Base-by-base conservation (phyloP, 2,329 filamentous ascomycete species). In the Blastomyces silverae region DNA sequence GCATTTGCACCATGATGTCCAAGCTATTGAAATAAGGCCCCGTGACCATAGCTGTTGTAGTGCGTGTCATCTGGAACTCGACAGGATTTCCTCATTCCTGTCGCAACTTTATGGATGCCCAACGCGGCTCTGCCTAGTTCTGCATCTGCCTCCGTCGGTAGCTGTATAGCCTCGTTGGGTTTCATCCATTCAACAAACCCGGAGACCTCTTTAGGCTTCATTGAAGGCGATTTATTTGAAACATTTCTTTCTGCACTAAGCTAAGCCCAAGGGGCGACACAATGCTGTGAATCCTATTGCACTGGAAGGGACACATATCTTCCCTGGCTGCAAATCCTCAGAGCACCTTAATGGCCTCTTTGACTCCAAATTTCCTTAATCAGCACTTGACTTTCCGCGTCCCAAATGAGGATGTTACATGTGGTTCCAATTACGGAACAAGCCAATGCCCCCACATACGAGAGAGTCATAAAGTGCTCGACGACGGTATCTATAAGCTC, bases 341-440 rank as follows among this genome's bases (percentile, higher is more conserved):
- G 39, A 3, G 22, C 10, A 31, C 44, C 25, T 28, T 22, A 25
- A 13, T 6, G 42, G 56, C 37, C n/a, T 22, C 20, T 13, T 37
- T 13, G 34, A 15, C n/a, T 1, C 3, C 11, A 25, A 11, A 58
- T 15, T 25, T 44, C 3, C 37, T 17, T 42, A 25, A 39, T 6
- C n/a, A 20, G n/a, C 37, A 59, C 10, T 8, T 15, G 37, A 7
- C n/a, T 44, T 44, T 59, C 37, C 37, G 56, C n/a, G 13, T 59
- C 6, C 15, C 56, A 44, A 59, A n/a, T 22, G 20, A 44, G 5
- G n/a, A 28, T 44, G 8, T 13, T 44, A 59, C 37, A 59, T 59
- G 56, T 59, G 34, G 56, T 44, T 25, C 56, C 56, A 59, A 44
- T 59, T 57, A 57, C 8, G n/a, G 37, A 59, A 5, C 13, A 3